Base-by-base conservation (phyloP, 306 rosid species). In the Rosa persica region DNA sequence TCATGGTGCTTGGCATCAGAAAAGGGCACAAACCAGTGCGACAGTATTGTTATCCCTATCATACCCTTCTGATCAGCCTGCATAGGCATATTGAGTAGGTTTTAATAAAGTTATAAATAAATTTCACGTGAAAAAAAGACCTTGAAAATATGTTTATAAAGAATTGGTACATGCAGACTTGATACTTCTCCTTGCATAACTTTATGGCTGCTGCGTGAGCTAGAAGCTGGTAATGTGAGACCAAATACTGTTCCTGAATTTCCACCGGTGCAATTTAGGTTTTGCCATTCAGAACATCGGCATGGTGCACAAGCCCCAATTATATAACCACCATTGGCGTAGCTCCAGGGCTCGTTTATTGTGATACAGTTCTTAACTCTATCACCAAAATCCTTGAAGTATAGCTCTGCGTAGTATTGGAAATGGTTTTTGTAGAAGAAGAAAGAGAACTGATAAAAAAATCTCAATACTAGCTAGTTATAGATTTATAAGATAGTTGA, bases 281-380 rank as follows among this genome's bases (percentile, higher is more conserved):
- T 75, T 36, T 81, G 80, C 88, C 90, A 89, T 5, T 11, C 71
- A 10, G 97, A 91, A 75, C 97, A 91, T 38, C 92, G 91, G 4
- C 86, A 86, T 0, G 97, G 97, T 2, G 94, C 89, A 13, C 60
- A 83, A 8, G 48, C 22, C 6, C 94, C 97, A 1, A 0, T 11
- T 62, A 84, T 88, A 58, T 89, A 91, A 55, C 89, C 97, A 20
- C 73, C 66, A 36, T 9, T 44, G 40, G 85, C 75, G 44, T 42
- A 85, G 25, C 71, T 81, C 57, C 72, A 54, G 8, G 97, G 97
- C 88, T 89, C 92, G 71, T 91, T 91, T 70, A 88, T 54, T 12
- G 97, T 91, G 39, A 81, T 89, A 94, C 97, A 91, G 27, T 82
- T 80, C 83, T 88, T 91, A 66, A 91, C 92, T 16, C 91, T 81